Conservation (phyloP, 768 basidiomycete genomes). For the Cystobasidiopsis lactophilus region DNA sequence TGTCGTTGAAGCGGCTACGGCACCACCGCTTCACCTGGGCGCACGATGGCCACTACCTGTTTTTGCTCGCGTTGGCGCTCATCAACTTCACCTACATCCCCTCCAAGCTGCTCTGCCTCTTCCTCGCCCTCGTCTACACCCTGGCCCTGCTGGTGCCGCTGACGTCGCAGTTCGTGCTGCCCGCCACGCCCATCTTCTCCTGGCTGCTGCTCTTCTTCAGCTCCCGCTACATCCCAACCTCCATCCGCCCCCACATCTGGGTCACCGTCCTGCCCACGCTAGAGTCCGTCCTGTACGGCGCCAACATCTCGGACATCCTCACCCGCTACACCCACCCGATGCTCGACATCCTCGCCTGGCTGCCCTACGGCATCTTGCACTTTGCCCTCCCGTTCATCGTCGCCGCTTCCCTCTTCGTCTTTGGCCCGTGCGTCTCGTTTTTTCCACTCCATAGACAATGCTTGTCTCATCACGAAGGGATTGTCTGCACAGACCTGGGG, state of each 20-base stretch:
- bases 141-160: slow-evolving; percentile 48
- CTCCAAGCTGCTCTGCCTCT: slow-evolving; percentile 30
- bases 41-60: slow-evolving; percentile 17
- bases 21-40: slow-evolving; percentile 13
- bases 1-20: slow-evolving; percentile 9
- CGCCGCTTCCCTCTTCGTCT: slow-evolving; percentile 68
- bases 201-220: slow-evolving; percentile 75
- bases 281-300: slow-evolving; percentile 84
- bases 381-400: slow-evolving; percentile 71
- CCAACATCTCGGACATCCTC: slow-evolving; percentile 90
- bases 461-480: neutral
- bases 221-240: slow-evolving; percentile 58
- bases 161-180: slow-evolving; percentile 37
- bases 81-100: slow-evolving; percentile 10
- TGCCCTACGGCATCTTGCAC: slow-evolving; percentile 89
- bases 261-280: slow-evolving; percentile 85
- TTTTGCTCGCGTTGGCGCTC: slow-evolving; percentile 12
- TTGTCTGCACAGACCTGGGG: slow-evolving; percentile 26
- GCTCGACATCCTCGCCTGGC: slow-evolving; percentile 82
- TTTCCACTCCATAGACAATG: neutral
- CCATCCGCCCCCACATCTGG: slow-evolving; percentile 51
- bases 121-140: slow-evolving; percentile 34
- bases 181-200: slow-evolving; percentile 62
- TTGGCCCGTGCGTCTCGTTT: slow-evolving; percentile 38
- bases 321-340: slow-evolving; percentile 81